phyloP scores from a whole-genome alignment of 2,329 filamentous ascomycete species.

The Colletotrichum karsti region DNA sequence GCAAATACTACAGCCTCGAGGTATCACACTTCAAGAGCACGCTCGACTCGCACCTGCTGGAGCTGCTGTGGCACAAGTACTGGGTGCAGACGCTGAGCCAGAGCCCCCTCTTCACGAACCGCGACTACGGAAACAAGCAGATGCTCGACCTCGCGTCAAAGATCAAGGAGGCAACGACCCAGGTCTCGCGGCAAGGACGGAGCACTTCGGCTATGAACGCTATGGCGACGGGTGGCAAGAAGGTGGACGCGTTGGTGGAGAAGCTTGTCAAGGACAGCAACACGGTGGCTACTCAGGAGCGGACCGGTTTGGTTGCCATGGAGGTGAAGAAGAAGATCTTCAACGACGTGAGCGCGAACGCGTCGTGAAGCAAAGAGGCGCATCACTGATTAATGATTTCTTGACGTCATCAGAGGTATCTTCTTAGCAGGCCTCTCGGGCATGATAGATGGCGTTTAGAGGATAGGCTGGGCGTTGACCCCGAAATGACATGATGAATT shows the following conservation, averaged over 20 bases:
- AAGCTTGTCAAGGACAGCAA: slow-evolving; percentile 70
- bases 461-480: slow-evolving; percentile 17
- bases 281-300: slow-evolving; percentile 69
- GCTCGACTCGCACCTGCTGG: slow-evolving; percentile 85
- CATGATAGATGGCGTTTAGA: slow-evolving; percentile 28
- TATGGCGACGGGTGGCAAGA: slow-evolving; percentile 36
- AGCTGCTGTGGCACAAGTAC: slow-evolving; percentile 98
- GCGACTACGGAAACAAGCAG: slow-evolving; percentile 92
- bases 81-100: slow-evolving; percentile 97
- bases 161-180: slow-evolving; percentile 69
- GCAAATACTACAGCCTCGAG: slow-evolving; percentile 89
- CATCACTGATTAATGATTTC: background rate
- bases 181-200: slow-evolving; percentile 42
- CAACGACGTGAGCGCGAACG: slow-evolving; percentile 45
- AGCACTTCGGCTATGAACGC: slow-evolving; percentile 34
- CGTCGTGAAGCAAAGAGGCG: background rate
- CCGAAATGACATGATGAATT: slow-evolving; percentile 24
- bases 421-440: background rate
- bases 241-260: slow-evolving; percentile 59
- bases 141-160: slow-evolving; percentile 89
- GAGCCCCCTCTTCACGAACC: slow-evolving; percentile 88
- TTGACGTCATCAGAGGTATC: slow-evolving; percentile 8
- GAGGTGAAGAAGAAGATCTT: slow-evolving; percentile 73
- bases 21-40: slow-evolving; percentile 95
- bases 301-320: slow-evolving; percentile 68